Base-by-base conservation (phyloP, 2,329 filamentous ascomycete species). In the Mariannaea elegans region DNA sequence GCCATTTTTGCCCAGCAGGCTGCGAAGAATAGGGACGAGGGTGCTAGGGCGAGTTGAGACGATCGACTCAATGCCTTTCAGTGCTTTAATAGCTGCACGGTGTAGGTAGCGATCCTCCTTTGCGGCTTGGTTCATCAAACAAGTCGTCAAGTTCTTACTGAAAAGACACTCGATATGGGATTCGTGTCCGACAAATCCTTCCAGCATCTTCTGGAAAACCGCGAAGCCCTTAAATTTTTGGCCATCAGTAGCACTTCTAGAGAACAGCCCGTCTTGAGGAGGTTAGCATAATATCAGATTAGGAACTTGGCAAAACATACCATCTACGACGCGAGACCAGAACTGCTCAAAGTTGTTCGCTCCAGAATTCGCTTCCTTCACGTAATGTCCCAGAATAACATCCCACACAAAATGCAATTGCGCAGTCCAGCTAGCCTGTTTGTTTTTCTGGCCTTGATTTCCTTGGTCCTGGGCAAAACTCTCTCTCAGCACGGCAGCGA, bases 221-320 rank as follows among this genome's bases (percentile, higher is more conserved):
- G 94, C 87, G 77, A 98, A 94, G 0, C 95, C 95, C 76, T 93
- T 93, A 71, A 92, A 93, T 76, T 97, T 98, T 56, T 96, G 90
- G 67, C 94, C 92, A 41, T 94, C 88, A 1, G 93, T 96, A 7
- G 94, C 90, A 10, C 85, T 87, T 56, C 90, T 87, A 6, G 92
- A 90, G 73, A 98, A 97, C 3, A 97, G 83, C 8, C 91, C 90
- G 72, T 94, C 91, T 94, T 63, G 0, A 8, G 14, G 41, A 47
- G 36, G 67, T 75, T 63, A 79, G 68, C 41, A 24, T 21, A 6
- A n/a, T 24, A 1, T 2, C 2, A 9, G 12, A 21, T 27, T 31
- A 13, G 12, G 24, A 2, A 5, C n/a, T 5, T n/a, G 24, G 24
- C 9, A 6, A 2, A 44, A 31, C 89, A 80, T 77, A 93, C 91